A percentile compares a stretch with the other conserved stretches of the same genome.
These are phyloP conservation scores for Maudiozyma barnettii DNA, from an alignment of 805 yeast genomes.

Conservation along the genomic window DNA sequence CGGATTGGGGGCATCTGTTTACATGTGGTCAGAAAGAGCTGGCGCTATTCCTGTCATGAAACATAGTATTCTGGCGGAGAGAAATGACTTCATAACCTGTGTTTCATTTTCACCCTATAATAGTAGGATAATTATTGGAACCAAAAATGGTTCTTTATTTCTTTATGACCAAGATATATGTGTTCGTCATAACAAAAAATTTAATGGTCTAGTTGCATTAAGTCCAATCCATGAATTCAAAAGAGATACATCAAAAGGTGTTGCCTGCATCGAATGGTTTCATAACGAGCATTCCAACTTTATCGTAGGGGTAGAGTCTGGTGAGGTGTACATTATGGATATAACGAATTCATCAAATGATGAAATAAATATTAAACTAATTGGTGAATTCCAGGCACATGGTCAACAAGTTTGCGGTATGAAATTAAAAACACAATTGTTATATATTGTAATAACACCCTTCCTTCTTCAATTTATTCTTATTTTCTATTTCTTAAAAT, in stretches of 20 bases:
- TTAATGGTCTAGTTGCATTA: background rate
- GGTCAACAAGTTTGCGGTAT: slow-evolving; percentile 54
- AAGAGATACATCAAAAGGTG: slow-evolving; percentile 31
- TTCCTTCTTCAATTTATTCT: too few relatives aligned
- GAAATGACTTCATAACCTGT: slow-evolving; percentile 41
- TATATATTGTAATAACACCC: slow-evolving; percentile 1
- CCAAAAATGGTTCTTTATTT: slow-evolving; percentile 45
- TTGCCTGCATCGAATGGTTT: slow-evolving; percentile 57
- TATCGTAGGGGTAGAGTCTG: slow-evolving; percentile 57
- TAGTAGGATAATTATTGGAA: slow-evolving; percentile 44
- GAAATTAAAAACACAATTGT: slow-evolving; percentile 4
- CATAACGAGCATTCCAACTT: slow-evolving; percentile 27
- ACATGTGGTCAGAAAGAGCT: slow-evolving; percentile 49
- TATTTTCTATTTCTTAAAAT: background rate
- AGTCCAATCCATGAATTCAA: slow-evolving; percentile 15
- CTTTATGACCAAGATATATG: slow-evolving; percentile 34
- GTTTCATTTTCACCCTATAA: slow-evolving; percentile 44
- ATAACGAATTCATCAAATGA: slow-evolving; percentile 6
- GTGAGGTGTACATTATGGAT: slow-evolving; percentile 42
- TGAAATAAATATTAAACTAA: slow-evolving; percentile 8
- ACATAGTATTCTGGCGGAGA: slow-evolving; percentile 25
- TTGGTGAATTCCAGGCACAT: slow-evolving; percentile 35
- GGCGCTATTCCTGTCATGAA: slow-evolving; percentile 38
- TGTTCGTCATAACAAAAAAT: slow-evolving; percentile 4
- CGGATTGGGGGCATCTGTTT: slow-evolving; percentile 51